Evolutionary conservation across 805 yeast species (phyloP).

Genomic region (Komagataella mondaviorum): DNA sequence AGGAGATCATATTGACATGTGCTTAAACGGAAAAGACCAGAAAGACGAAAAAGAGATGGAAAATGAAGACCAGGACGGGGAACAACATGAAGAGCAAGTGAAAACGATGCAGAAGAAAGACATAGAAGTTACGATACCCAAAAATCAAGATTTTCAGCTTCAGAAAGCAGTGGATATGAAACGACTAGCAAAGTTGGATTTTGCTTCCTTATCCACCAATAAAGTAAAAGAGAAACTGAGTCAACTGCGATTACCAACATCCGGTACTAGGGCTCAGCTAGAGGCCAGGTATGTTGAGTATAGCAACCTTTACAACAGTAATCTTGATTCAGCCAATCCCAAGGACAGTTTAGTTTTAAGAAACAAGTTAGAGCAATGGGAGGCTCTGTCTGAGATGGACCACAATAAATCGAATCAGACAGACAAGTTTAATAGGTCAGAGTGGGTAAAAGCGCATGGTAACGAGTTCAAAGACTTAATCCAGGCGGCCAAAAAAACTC

Average conservation of each 20-base stretch:
- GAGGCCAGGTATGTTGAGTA: conserved; percentile 69
- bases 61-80: conserved; percentile 5
- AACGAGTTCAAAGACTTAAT: conserved; percentile 25
- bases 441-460: conserved; percentile 26
- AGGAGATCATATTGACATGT: conserved; percentile 46
- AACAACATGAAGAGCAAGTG: conserved; percentile 3
- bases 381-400: conserved; percentile 18
- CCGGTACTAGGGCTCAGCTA: conserved; percentile 50
- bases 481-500: conserved; percentile 20
- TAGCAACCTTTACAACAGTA: conserved; percentile 68
- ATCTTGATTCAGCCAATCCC: conserved; percentile 61
- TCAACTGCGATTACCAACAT: conserved; percentile 38
- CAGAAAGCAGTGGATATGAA: conserved; percentile 11
- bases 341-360: conserved; percentile 39
- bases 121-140: conserved; percentile 3
- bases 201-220: conserved; percentile 39
- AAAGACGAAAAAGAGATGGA: not conserved
- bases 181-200: conserved; percentile 52
- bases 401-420: conserved; percentile 20
- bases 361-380: conserved; percentile 57
- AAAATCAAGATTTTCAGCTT: conserved; percentile 15
- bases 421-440: conserved; percentile 24
- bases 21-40: conserved; percentile 24
- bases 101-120: not conserved
- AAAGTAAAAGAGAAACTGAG: conserved; percentile 49